Evolutionary conservation across 2,329 filamentous ascomycete species (phyloP), one percentile per base, ranked within the genome.

Genomic region (Paecilomyces fulvus): DNA sequence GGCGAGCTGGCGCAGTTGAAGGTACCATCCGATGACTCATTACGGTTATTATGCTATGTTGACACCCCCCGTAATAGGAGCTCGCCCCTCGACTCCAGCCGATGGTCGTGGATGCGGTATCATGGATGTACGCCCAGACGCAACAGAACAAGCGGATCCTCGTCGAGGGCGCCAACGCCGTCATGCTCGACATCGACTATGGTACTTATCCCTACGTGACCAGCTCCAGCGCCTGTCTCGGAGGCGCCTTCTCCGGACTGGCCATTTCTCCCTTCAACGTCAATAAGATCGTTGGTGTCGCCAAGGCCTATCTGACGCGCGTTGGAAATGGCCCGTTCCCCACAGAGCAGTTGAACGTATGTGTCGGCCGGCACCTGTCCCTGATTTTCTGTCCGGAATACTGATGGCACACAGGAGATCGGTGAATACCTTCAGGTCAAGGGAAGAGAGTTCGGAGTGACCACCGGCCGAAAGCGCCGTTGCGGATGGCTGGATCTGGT

Each of bases 401-500:
- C n/a, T 43, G 14, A 43, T n/a, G 37, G 7, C 17, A 17, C n/a
- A 17, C 54, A 51, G 30, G 69, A 77, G 53, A 64, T 74, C 28
- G 83, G 83, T 60, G 79, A 83, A 33, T 81, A 78, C 65, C 74
- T 85, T 30, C 82, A 85, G 63, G 64, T 68, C 49, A 70, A 82
- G 31, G 83, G 83, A 50, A 76, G 76, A 56, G 83, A 85, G 59
- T 73, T 75, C 54, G 73, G 83, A 58, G 80, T 82, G 49, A 83
- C 80, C 2, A 86, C 83, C 5, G 83, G 83, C 54, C 80, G 83
- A 52, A 80, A 78, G 63, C 79, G 83, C 37, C 80, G 83, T 59
- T 86, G 83, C 63, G 83, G 83, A 53, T 86, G 83, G 83, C 77
- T 86, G 61, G 83, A 86, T 66, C 75, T 86, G 46, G 83, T 86